Percentiles rank a stretch among this genome's conserved stretches.
Conservation (phyloP, 2,329 filamentous ascomycete species). For the Tympanopsis confertula region DNA sequence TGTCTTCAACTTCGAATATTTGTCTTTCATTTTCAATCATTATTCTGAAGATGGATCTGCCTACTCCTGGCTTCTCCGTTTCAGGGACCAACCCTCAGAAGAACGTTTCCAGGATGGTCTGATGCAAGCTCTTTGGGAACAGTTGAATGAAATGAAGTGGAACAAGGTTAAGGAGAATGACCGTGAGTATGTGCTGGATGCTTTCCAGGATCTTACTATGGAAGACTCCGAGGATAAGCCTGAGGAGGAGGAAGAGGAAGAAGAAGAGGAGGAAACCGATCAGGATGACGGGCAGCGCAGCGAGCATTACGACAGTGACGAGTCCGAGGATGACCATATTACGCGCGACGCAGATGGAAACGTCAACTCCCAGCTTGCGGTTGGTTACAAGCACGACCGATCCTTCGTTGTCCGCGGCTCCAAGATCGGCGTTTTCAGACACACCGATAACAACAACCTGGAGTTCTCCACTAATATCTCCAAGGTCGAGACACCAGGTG, state of each 20-base stretch:
- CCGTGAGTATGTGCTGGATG: slow-evolving; percentile 85
- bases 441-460: slow-evolving; percentile 80
- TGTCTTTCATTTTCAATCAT: slow-evolving; percentile 99
- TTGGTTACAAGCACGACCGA: slow-evolving; percentile 92
- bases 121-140: slow-evolving; percentile 94
- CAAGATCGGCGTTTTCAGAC: slow-evolving; percentile 98
- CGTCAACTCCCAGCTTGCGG: slow-evolving; percentile 84
- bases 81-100: slow-evolving; percentile 69
- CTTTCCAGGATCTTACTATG: slow-evolving; percentile 89
- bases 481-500: slow-evolving; percentile 79
- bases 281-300: slow-evolving; percentile 21
- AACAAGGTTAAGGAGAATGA: slow-evolving; percentile 83
- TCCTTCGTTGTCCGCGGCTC: slow-evolving; percentile 95
- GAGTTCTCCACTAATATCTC: slow-evolving; percentile 97
- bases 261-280: slow-evolving; percentile 40
- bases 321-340: slow-evolving; percentile 31
- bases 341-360: slow-evolving; percentile 64
- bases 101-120: slow-evolving; percentile 87
- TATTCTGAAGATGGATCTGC: slow-evolving; percentile 80
- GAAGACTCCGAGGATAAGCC: slow-evolving; percentile 58
- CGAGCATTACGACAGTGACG: slow-evolving; percentile 1
- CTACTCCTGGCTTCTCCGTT: slow-evolving; percentile 89
- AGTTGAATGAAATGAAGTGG: slow-evolving; percentile 90
- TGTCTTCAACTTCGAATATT: slow-evolving; percentile 95
- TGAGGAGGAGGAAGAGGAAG: slow-evolving; percentile 28